Evolutionary conservation across 768 basidiomycete genomes (phyloP).

Genomic region (Boletus sp.): DNA sequence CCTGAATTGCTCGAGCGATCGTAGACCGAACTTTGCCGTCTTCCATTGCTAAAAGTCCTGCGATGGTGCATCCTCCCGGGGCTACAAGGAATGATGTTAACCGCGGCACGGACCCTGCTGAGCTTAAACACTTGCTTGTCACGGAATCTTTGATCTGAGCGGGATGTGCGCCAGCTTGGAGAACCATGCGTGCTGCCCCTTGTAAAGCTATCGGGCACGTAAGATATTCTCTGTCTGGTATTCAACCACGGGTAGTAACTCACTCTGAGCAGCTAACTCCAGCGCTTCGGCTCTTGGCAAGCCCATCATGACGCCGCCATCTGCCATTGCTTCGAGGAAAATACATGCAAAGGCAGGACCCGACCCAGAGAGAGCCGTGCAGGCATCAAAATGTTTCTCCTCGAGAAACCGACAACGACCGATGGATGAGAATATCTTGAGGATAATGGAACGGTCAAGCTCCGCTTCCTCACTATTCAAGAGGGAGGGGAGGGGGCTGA

Average conservation of each 20-base stretch:
- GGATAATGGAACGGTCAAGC: conserved; percentile 66
- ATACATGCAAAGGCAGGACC: conserved; percentile 97
- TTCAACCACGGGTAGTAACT: conserved; percentile 22
- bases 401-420: conserved; percentile 95
- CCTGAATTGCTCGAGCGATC: conserved; percentile 91
- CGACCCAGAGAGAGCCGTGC: conserved; percentile 92
- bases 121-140: conserved; percentile 62
- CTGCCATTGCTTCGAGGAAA: conserved; percentile 97
- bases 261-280: conserved; percentile 94
- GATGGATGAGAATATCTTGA: conserved; percentile 95
- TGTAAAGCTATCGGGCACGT: conserved; percentile 65
- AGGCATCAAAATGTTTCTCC: conserved; percentile 98
- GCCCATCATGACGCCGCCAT: conserved; percentile 99
- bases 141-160: conserved; percentile 97
- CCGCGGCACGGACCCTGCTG: background rate
- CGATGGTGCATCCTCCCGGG: conserved; percentile 97
- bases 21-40: conserved; percentile 92
- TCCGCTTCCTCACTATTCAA: conserved; percentile 40
- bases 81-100: conserved; percentile 46
- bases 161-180: conserved; percentile 86
- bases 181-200: conserved; percentile 93
- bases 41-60: conserved; percentile 91
- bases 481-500: conserved; percentile 65
- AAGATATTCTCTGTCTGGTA: background rate
- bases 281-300: conserved; percentile 89